phyloP scores from a whole-genome alignment of 83 land plant genomes.

The Picea abies region DNA sequence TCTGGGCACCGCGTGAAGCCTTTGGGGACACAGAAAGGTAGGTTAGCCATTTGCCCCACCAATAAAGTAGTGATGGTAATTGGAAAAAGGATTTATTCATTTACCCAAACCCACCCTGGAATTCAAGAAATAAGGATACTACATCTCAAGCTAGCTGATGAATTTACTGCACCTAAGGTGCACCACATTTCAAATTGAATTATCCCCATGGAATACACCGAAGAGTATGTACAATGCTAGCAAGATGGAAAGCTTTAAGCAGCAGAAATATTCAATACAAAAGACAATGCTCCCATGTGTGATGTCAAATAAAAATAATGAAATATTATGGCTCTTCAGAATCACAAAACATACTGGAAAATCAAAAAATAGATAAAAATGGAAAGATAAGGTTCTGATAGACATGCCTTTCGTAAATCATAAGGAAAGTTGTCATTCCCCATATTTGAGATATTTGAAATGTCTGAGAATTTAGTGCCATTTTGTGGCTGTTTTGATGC shows the following conservation, averaged over 20 bases:
- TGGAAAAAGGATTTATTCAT: background rate
- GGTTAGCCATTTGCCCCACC: background rate
- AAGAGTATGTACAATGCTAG: background rate
- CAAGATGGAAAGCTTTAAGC: background rate
- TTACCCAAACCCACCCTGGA: background rate
- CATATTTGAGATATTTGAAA: background rate
- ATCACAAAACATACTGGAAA: background rate
- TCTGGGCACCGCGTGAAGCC: slow-evolving; percentile 11
- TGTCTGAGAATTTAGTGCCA: background rate
- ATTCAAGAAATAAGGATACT: too few relatives aligned
- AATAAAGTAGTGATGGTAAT: background rate
- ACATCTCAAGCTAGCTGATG: too few relatives aligned
- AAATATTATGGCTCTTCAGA: background rate
- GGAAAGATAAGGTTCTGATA: background rate
- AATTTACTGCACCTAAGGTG: background rate
- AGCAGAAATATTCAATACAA: background rate
- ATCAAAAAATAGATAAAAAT: background rate
- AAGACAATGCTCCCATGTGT: background rate
- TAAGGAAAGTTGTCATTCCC: slow-evolving; percentile 24
- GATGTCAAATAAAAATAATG: slow-evolving; percentile 17
- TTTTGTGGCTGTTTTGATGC: slow-evolving; percentile 20
- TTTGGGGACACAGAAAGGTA: background rate
- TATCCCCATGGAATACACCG: background rate
- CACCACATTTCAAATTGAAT: background rate
- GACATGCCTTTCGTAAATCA: slow-evolving; percentile 48